These are phyloP conservation scores for Yamadazyma nakazawae DNA, from an alignment of 805 yeast genomes.

Conservation along the genomic window DNA sequence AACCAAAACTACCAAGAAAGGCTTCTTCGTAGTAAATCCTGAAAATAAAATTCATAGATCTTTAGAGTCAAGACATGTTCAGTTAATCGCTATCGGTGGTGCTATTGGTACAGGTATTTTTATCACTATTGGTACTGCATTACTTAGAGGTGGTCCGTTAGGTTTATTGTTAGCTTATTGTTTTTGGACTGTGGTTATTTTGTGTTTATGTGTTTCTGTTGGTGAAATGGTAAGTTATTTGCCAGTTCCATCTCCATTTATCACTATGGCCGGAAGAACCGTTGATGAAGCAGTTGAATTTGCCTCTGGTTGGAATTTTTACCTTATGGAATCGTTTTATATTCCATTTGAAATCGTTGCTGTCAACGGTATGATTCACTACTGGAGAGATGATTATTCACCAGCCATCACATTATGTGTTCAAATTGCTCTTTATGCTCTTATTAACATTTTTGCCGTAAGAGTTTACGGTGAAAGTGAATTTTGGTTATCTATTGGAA, in stretches of 20 bases:
- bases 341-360: constrained; percentile 48
- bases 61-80: constrained; percentile 12
- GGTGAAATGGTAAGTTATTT: constrained; percentile 41
- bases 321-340: constrained; percentile 25
- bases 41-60: constrained; percentile 13
- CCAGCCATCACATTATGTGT: constrained; percentile 45
- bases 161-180: constrained; percentile 30
- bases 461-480: constrained; percentile 50
- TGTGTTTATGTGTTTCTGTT: constrained; percentile 34
- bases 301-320: constrained; percentile 37
- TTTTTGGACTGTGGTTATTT: constrained; percentile 33
- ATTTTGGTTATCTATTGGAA: constrained; percentile 42
- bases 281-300: constrained; percentile 37
- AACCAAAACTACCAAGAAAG: background rate
- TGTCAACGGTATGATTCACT: constrained; percentile 53
- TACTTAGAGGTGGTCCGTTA: constrained; percentile 34
- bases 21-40: constrained; percentile 1
- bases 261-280: constrained; percentile 37
- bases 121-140: constrained; percentile 15
- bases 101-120: constrained; percentile 18
- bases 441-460: constrained; percentile 46
- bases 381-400: constrained; percentile 48
- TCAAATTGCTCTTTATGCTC: constrained; percentile 39
- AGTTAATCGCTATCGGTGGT: constrained; percentile 22
- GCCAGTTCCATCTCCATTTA: constrained; percentile 37